Percentiles rank a stretch among this genome's conserved stretches.
These are phyloP conservation scores for Cenchrus americanus DNA, from an alignment of 176 grass and related monocot genomes.

Conservation along the genomic window DNA sequence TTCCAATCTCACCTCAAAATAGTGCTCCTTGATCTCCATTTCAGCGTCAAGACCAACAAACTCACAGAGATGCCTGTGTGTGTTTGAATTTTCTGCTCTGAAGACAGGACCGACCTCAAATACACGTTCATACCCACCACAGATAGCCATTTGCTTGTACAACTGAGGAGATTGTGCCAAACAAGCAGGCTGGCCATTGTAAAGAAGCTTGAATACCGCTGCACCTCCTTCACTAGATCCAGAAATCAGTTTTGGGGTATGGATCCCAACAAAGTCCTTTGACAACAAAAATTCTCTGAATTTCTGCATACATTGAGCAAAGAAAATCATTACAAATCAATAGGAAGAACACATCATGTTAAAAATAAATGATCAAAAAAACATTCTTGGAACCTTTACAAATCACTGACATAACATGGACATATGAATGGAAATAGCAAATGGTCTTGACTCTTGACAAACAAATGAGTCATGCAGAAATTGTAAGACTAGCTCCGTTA, in stretches of 20 bases:
- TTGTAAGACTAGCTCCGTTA: too few relatives aligned
- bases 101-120: conserved; percentile 90
- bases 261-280: conserved; percentile 81
- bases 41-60: conserved; percentile 96
- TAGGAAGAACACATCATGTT: not conserved
- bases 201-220: conserved; percentile 77
- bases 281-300: conserved; percentile 73
- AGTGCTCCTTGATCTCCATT: conserved; percentile 97
- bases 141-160: conserved; percentile 85
- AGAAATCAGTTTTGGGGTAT: conserved; percentile 72
- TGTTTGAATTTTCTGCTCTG: conserved; percentile 90
- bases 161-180: conserved; percentile 92
- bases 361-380: not conserved
- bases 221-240: conserved; percentile 97
- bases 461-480: too few relatives aligned
- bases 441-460: not conserved
- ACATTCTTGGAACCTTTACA: not conserved
- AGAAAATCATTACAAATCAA: not conserved
- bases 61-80: conserved; percentile 94
- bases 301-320: conserved; percentile 40
- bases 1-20: conserved; percentile 73
- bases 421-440: not conserved
- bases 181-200: conserved; percentile 93
- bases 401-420: not conserved
- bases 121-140: conserved; percentile 79